Evolutionary conservation across 805 yeast species (phyloP), one percentile per base, ranked within the genome.

Genomic region (Naumovozyma dairenensis): DNA sequence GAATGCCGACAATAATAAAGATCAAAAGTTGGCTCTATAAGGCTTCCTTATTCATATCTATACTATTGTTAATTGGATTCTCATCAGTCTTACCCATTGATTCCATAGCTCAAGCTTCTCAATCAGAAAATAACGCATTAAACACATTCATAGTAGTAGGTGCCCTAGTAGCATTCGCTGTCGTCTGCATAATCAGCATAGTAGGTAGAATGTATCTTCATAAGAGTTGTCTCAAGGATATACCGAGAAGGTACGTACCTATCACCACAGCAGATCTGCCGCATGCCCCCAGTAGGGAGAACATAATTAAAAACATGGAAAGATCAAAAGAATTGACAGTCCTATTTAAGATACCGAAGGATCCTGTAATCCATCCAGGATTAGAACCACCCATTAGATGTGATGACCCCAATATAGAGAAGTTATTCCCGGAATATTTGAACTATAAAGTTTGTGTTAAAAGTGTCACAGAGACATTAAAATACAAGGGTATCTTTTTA

Each of bases 141-240:
- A 84, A 86, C 52, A 73, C 89, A 3, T 78, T 87, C 41, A 83
- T 87, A 38, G 83, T 86, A 15, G 74, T 82, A 6, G 71, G 76
- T 29, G 84, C 80, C 5, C 67, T 82, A 46, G 83, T 76, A 2
- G 58, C 74, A 1, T 74, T 82, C 42, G 62, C 75, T 1, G 37
- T 79, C 1, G 44, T 69, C 5, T 58, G 75, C 3, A 41, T 76
- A 0, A 40, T 73, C 1, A 53, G 81, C 14, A 72, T 75, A 42
- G 58, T 80, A 15, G 60, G 72, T 25, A 66, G 97, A 36, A 60
- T 84, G 6, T 62, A 76, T 36, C 66, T 70, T 16, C 65, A 71
- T 35, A 66, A 78, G 37, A 66, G 73, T 33, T 63, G 77, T 32
- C 49, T 86, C 40, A 72, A 74, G 38, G 92, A 80, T 43, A 81